Base-by-base conservation (phyloP, 805 yeast species). In the Brettanomyces bruxellensis region DNA sequence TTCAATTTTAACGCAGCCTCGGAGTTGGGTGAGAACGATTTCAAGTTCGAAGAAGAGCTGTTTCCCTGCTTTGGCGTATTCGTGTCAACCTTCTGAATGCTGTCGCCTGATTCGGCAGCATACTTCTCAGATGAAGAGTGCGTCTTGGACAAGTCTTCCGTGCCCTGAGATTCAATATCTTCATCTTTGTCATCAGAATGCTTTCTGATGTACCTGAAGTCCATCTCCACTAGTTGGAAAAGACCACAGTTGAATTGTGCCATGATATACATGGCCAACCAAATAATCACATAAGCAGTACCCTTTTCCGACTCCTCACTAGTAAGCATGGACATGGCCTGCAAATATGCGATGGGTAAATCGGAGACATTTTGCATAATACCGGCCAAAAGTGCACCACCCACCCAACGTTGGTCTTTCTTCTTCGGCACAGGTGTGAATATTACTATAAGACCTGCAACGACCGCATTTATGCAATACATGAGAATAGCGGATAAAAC, bases 361-460 rank as follows among this genome's bases (percentile, higher is more conserved):
- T 84, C 93, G 32, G 85, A 75, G 41, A 83, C 83, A 59, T 84
- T 84, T 34, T 87, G 87, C 63, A 84, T 75, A 52, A 82, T 66
- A 3, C 88, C 87, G 1, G 83, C 88, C 5, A 81, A 73, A 12
- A 83, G 50, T 9, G 81, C 74, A 0, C 90, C 89, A 34, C 88
- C 88, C 25, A 73, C 64, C 90, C 90, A 84, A 44, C 74, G 64
- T n/a, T 51, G 37, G 3, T 52, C 47, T 22, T 55, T 50, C 25
- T 44, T 38, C 52, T 71, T 78, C 1, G 93, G 91, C 11, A 79
- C 67, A 2, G 77, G 77, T 0, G 67, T 59, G 14, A 60, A 46
- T 11, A 51, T 39, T 5, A 63, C 55, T 23, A 62, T 65, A 3
- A 59, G 40, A 7, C 61, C 56, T 0, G 85, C 79, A 38, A 76